These are phyloP conservation scores for Ciborinia camelliae DNA, from an alignment of 2,329 filamentous ascomycete species.

Conservation along the genomic window DNA sequence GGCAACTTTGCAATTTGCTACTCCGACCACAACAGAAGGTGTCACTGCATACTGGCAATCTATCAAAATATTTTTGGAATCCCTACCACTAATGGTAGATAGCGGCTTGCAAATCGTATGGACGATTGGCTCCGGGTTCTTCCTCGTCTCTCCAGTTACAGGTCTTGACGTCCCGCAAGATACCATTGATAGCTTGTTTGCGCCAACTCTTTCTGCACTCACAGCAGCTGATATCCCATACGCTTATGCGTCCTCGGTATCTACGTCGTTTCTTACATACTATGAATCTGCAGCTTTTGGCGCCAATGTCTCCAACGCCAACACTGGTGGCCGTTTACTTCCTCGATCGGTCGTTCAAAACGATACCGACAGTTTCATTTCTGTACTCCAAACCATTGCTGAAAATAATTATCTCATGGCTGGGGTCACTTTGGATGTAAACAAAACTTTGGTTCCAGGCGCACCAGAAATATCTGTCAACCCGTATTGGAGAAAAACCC, in stretches of 20 bases:
- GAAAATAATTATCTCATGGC: constrained; percentile 7
- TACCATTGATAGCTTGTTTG: neutral
- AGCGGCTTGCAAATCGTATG: constrained; percentile 1
- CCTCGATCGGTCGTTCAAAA: constrained; percentile 1
- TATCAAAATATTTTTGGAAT: constrained; percentile 3
- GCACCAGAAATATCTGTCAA: neutral
- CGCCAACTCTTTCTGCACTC: neutral
- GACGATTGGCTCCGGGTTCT: neutral
- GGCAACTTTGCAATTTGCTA: constrained; percentile 7
- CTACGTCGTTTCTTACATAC: neutral
- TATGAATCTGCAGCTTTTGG: neutral
- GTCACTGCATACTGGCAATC: neutral
- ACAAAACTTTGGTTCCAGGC: neutral
- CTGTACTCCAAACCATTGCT: neutral
- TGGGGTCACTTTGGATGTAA: constrained; percentile 16
- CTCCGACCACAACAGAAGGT: neutral
- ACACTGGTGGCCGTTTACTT: neutral
- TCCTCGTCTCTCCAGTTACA: neutral
- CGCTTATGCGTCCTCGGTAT: neutral
- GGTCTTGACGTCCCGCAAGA: neutral
- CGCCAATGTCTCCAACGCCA: neutral
- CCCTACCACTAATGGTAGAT: neutral
- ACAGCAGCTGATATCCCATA: neutral
- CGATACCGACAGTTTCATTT: neutral
- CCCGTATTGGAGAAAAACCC: constrained; percentile 13